Base-by-base conservation (phyloP, 345 rosid species). In the Turnera subulata region DNA sequence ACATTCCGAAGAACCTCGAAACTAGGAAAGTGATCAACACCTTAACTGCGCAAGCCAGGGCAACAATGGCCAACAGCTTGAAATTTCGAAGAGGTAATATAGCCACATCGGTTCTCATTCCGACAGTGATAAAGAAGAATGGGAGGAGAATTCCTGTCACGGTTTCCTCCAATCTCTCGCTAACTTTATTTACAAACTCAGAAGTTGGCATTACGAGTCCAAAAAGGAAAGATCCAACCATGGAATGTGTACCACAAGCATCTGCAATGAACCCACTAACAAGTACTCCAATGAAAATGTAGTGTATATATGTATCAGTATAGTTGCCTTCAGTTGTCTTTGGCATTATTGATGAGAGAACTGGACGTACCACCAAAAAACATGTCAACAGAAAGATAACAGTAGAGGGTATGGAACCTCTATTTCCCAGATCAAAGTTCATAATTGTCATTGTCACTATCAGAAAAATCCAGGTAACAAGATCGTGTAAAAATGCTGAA, bases 391-490 rank as follows among this genome's bases (percentile, higher is more conserved):
- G n/a, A 59, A 86, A 84, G 21, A 1, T 33, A 1, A 38, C 0
- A 16, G 79, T 74, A 0, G 82, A 64, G 2, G 56, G 12, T 46
- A 21, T 11, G 26, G 13, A 49, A 11, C 7, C 5, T 13, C 16
- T 24, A 12, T 4, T 14, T 4, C 8, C 21, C 40, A 16, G 47
- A 12, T 52, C 37, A n/a, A n/a, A n/a, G 1, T 53, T 11, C 2
- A 22, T 9, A 1, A 9, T 0, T 58, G 74, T 58, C 18, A 80
- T 9, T 6, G 68, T 58, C 0, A 68, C 0, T 0, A 77, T 61
- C 6, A 84, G 69, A 17, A 78, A 67, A 24, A 71, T 3, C 97
- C 95, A 84, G 24, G 90, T 63, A 53, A 50, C 54, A 6, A 83
- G 32, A 40, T 85, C 93, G 12, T 66, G 65, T 18, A 83, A 9